Evolutionary conservation across 345 rosid genomes (phyloP).

Genomic region (Arabis alpina): DNA sequence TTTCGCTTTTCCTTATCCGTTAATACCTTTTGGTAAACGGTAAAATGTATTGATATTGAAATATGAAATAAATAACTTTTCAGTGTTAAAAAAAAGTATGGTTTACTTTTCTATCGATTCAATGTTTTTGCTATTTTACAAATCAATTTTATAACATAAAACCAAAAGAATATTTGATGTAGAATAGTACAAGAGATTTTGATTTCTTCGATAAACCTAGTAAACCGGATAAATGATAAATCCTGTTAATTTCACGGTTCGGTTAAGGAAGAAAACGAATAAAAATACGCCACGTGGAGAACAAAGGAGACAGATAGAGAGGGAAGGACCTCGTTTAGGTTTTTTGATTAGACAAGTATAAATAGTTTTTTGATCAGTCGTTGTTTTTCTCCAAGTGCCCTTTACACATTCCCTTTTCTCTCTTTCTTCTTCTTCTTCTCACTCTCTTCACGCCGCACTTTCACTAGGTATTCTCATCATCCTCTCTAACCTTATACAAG

Average conservation of each 20-base stretch:
- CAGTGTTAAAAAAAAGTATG: no score
- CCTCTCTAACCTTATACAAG: neutral
- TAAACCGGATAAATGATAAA: slow-evolving; percentile 32
- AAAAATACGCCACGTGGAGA: slow-evolving; percentile 22
- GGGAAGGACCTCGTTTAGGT: slow-evolving; percentile 45
- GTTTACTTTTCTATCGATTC: no score
- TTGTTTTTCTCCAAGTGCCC: slow-evolving; percentile 29
- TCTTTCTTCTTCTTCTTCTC: slow-evolving; percentile 13
- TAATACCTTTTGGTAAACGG: no score
- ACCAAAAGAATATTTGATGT: neutral
- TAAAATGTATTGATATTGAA: no score
- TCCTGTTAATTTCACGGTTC: slow-evolving; percentile 20
- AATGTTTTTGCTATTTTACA: no score
- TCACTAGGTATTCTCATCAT: slow-evolving; percentile 34
- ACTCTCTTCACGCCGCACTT: slow-evolving; percentile 40
- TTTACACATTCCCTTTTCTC: slow-evolving; percentile 48
- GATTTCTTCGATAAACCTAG: slow-evolving; percentile 20
- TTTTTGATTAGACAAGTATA: slow-evolving; percentile 38
- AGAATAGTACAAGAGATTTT: neutral
- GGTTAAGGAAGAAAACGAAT: neutral
- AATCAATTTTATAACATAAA: no score
- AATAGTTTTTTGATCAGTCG: slow-evolving; percentile 35
- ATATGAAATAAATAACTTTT: no score
- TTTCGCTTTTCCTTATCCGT: no score
- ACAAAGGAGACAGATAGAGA: slow-evolving; percentile 39